Evolutionary conservation across 768 basidiomycete species (phyloP).

Genomic region (Leccinum arenicola): DNA sequence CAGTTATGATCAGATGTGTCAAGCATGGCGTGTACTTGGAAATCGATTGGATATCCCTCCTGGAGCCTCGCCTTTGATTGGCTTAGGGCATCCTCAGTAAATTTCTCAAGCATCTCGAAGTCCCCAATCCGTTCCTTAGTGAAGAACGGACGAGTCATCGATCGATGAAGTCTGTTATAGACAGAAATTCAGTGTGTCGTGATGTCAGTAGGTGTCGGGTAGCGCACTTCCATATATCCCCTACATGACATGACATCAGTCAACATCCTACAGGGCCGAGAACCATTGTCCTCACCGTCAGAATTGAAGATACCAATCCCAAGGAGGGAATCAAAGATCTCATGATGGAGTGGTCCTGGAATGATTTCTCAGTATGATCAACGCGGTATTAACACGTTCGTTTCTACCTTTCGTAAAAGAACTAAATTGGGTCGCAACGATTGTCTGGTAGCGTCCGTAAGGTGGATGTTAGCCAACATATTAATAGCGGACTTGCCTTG

Average conservation of each 20-base stretch:
- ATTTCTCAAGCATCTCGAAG: slow-evolving; percentile 53
- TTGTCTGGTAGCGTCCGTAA: slow-evolving; percentile 26
- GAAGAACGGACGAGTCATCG: slow-evolving; percentile 60
- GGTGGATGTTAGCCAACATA: neutral
- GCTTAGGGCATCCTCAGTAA: slow-evolving; percentile 46
- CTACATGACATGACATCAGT: slow-evolving; percentile 22
- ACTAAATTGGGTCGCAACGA: slow-evolving; percentile 42
- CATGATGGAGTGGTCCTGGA: slow-evolving; percentile 5
- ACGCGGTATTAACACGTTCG: neutral
- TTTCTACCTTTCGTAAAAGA: slow-evolving; percentile 36
- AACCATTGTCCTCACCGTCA: slow-evolving; percentile 36
- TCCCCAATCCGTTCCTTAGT: slow-evolving; percentile 49
- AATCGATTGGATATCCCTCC: slow-evolving; percentile 51
- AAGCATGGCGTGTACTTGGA: slow-evolving; percentile 39
- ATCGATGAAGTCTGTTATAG: neutral
- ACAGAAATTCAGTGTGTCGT: neutral
- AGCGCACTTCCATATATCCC: slow-evolving; percentile 54
- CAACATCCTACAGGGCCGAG: neutral
- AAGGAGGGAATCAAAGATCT: slow-evolving; percentile 30
- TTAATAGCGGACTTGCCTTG: slow-evolving; percentile 25
- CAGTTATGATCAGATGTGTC: neutral
- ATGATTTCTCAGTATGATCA: slow-evolving; percentile 20
- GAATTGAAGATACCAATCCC: slow-evolving; percentile 59
- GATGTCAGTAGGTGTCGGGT: neutral
- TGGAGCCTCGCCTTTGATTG: slow-evolving; percentile 42